A percentile compares a stretch with the other conserved stretches of the same genome.
phyloP scores from a whole-genome alignment of 2,329 filamentous ascomycete species.

The Akanthomyces dipterigenus region DNA sequence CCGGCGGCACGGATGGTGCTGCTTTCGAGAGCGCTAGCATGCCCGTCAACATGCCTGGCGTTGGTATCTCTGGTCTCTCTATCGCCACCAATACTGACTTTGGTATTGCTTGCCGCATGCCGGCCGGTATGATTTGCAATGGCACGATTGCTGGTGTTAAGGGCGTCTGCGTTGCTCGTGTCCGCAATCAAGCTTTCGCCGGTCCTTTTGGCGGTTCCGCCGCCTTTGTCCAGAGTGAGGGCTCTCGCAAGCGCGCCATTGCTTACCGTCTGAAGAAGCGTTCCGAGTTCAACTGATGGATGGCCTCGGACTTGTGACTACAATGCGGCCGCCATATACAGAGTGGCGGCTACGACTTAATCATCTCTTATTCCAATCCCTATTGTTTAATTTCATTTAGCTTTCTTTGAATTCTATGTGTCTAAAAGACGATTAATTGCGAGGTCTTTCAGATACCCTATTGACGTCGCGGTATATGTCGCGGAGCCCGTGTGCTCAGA shows the following conservation, averaged over 20 bases:
- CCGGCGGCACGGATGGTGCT: slow-evolving; percentile 47
- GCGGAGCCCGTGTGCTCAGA: too few relatives aligned
- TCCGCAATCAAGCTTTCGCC: slow-evolving; percentile 51
- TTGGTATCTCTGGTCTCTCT: slow-evolving; percentile 45
- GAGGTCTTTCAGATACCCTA: too few relatives aligned
- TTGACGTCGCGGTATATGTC: too few relatives aligned
- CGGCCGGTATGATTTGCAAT: slow-evolving; percentile 45
- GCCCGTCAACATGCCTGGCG: slow-evolving; percentile 51
- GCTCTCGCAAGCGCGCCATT: slow-evolving; percentile 50
- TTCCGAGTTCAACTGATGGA: background rate
- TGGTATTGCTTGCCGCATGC: slow-evolving; percentile 55
- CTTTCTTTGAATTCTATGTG: background rate
- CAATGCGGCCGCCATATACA: background rate
- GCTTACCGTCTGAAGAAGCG: slow-evolving; percentile 28
- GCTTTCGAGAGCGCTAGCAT: slow-evolving; percentile 53
- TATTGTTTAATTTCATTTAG: background rate
- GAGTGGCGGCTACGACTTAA: background rate
- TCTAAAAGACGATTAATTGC: background rate
- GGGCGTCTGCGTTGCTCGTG: slow-evolving; percentile 50
- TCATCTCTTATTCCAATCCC: background rate
- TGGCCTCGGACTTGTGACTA: background rate
- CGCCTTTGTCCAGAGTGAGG: slow-evolving; percentile 51
- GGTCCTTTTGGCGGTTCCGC: slow-evolving; percentile 58
- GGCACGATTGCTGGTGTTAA: background rate
- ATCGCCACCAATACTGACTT: slow-evolving; percentile 51